Conservation (phyloP, 1,139 yeast genomes). For the Pichia sp. region DNA sequence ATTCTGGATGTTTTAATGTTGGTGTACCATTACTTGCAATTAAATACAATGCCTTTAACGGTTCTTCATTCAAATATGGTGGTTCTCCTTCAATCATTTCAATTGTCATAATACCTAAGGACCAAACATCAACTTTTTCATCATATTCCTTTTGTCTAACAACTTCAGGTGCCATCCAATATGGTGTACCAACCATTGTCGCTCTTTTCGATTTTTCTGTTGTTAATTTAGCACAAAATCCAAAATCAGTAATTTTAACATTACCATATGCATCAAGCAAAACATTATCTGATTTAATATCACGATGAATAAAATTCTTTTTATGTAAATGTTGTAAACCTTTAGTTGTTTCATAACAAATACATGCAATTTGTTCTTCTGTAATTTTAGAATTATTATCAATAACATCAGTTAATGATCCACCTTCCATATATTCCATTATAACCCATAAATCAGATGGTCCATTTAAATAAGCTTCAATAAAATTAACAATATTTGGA, state of each 20-base stretch:
- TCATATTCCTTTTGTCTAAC: conserved; percentile 95
- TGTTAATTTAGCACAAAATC: conserved; percentile 94
- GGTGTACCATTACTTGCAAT: conserved; percentile 98
- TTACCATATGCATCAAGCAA: conserved; percentile 79
- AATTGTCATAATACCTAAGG: conserved; percentile 94
- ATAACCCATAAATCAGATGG: conserved; percentile 74
- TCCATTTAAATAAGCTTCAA: conserved; percentile 78
- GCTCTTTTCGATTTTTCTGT: conserved; percentile 91
- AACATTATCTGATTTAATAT: conserved; percentile 92
- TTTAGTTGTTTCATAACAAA: conserved; percentile 84
- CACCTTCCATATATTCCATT: conserved; percentile 95
- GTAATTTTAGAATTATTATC: conserved; percentile 62
- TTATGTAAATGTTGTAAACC: conserved; percentile 89
- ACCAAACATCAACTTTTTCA: conserved; percentile 97
- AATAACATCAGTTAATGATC: conserved; percentile 83
- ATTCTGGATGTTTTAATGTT: conserved; percentile 81
- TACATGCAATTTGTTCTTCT: conserved; percentile 81
- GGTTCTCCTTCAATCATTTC: conserved; percentile 99
- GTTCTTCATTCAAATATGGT: conserved; percentile 94
- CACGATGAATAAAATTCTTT: conserved; percentile 91
- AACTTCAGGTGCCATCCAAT: conserved; percentile 99
- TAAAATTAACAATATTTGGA: conserved; percentile 85
- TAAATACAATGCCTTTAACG: conserved; percentile 76
- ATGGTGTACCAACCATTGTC: conserved; percentile 98
- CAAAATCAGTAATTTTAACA: conserved; percentile 95